phyloP scores from a whole-genome alignment of 2,329 filamentous ascomycete species.

The Fusarium denticulatum region DNA sequence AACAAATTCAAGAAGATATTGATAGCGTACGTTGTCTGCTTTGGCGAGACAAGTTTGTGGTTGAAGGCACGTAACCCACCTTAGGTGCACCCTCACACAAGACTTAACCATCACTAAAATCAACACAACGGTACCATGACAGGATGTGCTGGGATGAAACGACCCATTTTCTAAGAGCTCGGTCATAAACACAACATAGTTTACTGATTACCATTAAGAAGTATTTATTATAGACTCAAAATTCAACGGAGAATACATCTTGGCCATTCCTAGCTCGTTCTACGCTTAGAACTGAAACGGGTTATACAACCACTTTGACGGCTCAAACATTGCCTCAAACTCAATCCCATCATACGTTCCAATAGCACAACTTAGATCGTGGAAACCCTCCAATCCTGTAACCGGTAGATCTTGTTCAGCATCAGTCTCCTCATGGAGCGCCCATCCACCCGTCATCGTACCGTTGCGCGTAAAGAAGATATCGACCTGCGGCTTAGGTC shows the following conservation, averaged over 20 bases:
- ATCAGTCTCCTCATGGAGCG: slow-evolving; percentile 80
- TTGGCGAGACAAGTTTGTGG: neutral
- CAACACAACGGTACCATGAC: neutral
- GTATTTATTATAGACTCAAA: neutral
- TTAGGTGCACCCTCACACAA: neutral
- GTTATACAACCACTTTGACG: slow-evolving; percentile 66
- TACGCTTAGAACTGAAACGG: slow-evolving; percentile 32
- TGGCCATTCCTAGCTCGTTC: neutral
- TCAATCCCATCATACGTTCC: slow-evolving; percentile 75
- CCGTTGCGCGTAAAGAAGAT: slow-evolving; percentile 78
- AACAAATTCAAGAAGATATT: neutral
- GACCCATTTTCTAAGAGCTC: neutral
- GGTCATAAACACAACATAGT: neutral
- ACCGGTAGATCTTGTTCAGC: slow-evolving; percentile 68
- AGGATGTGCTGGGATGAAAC: no score
- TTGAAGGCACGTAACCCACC: neutral
- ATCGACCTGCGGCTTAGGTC: slow-evolving; percentile 46
- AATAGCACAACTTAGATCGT: slow-evolving; percentile 76
- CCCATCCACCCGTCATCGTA: slow-evolving; percentile 68
- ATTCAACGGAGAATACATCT: neutral
- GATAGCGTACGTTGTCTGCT: neutral
- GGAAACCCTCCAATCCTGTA: slow-evolving; percentile 73
- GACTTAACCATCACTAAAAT: neutral
- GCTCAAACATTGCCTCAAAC: slow-evolving; percentile 73
- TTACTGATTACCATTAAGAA: neutral